phyloP scores from a whole-genome alignment of 148 eudicot species.

The Simmondsia chinensis region DNA sequence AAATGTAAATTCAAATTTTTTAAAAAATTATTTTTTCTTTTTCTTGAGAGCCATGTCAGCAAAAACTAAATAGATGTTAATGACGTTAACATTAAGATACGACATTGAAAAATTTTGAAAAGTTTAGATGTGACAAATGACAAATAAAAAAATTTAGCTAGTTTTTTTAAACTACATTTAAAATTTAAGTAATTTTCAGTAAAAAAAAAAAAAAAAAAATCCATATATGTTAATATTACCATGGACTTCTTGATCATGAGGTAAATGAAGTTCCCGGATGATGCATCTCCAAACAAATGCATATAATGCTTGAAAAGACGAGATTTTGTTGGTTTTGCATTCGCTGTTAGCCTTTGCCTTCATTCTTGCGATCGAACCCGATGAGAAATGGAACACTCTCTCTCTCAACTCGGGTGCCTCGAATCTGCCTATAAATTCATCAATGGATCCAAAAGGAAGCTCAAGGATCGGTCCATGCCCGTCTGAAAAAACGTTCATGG shows the following conservation, averaged over 20 bases:
- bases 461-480: constrained; percentile 3
- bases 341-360: constrained; percentile 16
- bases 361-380: constrained; percentile 8
- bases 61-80: too few relatives aligned
- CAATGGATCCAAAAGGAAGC: constrained; percentile 4
- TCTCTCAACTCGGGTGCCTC: constrained; percentile 7
- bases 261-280: constrained; percentile 11
- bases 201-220: too few relatives aligned
- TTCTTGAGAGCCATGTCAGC: too few relatives aligned
- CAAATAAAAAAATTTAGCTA: too few relatives aligned
- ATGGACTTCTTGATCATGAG: constrained; percentile 26
- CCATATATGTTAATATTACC: too few relatives aligned
- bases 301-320: constrained; percentile 14
- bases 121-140: too few relatives aligned
- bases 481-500: constrained; percentile 3
- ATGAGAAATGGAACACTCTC: constrained; percentile 17
- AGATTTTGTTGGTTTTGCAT: constrained; percentile 3
- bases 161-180: too few relatives aligned
- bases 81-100: too few relatives aligned
- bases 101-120: too few relatives aligned
- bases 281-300: constrained; percentile 23
- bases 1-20: too few relatives aligned
- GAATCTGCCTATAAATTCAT: constrained; percentile 5
- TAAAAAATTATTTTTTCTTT: too few relatives aligned
- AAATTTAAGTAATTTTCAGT: too few relatives aligned